Evolutionary conservation across 176 grass and related monocot genomes (phyloP).

Genomic region (Dendrocalamus sinicus): DNA sequence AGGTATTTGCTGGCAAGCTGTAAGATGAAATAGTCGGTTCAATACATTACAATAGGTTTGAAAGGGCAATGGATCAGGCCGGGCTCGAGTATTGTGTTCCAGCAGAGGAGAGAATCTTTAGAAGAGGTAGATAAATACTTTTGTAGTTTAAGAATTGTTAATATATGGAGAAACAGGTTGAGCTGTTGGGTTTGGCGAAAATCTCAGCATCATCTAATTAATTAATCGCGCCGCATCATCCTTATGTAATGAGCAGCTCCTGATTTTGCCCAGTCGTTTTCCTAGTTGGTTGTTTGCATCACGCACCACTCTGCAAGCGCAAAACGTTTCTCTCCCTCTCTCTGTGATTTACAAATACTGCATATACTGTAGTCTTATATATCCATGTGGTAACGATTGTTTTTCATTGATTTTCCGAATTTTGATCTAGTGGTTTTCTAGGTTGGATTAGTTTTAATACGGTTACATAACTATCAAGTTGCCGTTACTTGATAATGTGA

Average conservation of each 20-base stretch:
- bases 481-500: neutral
- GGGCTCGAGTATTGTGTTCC: constrained; percentile 2
- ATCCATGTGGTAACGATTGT: no score
- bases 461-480: neutral
- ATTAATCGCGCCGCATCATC: neutral
- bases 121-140: constrained; percentile 36
- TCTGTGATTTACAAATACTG: no score
- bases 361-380: neutral
- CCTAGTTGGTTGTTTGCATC: neutral
- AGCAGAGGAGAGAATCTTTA: constrained; percentile 33
- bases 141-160: neutral
- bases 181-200: neutral
- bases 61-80: constrained; percentile 20
- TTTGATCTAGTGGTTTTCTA: neutral
- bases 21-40: constrained; percentile 37
- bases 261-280: neutral
- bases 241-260: neutral
- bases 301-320: neutral
- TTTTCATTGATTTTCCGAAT: neutral
- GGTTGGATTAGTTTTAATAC: neutral
- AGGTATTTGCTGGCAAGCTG: constrained; percentile 13
- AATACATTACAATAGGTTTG: constrained; percentile 38
- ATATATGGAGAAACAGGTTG: neutral
- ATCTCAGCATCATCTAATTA: no score
- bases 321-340: neutral